A percentile compares a stretch with the other conserved stretches of the same genome.
Conservation (phyloP, 2,329 filamentous ascomycete genomes). For the Fonsecaea monophora region DNA sequence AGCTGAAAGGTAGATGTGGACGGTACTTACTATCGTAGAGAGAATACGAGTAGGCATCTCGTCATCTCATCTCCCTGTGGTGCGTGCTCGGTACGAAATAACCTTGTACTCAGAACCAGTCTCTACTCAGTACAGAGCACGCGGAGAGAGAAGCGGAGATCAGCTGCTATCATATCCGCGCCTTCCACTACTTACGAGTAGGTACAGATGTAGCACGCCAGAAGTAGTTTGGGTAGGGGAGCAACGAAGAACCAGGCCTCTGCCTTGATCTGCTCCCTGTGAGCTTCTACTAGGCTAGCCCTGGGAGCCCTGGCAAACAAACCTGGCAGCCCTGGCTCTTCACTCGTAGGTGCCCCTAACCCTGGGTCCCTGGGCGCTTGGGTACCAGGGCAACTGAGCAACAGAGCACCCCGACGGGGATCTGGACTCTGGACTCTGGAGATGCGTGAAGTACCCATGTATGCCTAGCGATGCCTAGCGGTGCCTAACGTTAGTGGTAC, state of each 20-base stretch:
- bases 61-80: not conserved
- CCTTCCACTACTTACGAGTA: not conserved
- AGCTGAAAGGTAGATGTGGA: too few relatives aligned
- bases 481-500: not conserved
- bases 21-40: not conserved
- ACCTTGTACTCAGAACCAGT: too few relatives aligned
- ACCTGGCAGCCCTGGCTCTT: too few relatives aligned
- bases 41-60: not conserved
- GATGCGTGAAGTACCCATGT: too few relatives aligned
- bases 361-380: not conserved
- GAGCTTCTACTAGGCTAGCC: not conserved
- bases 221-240: not conserved
- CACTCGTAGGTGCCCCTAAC: not conserved
- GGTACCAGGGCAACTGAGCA: not conserved
- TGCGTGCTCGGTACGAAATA: too few relatives aligned
- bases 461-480: not conserved
- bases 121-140: too few relatives aligned
- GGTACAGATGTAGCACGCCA: not conserved
- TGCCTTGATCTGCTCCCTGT: conserved; percentile 5
- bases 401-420: not conserved
- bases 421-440: not conserved
- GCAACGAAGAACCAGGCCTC: not conserved
- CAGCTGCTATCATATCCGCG: conserved; percentile 2
- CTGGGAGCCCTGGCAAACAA: not conserved
- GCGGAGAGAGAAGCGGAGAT: not conserved